A percentile compares a stretch with the other conserved stretches of the same genome.
Conservation (phyloP, 1,284 basidiomycete species). For the Ganoderma sp. region DNA sequence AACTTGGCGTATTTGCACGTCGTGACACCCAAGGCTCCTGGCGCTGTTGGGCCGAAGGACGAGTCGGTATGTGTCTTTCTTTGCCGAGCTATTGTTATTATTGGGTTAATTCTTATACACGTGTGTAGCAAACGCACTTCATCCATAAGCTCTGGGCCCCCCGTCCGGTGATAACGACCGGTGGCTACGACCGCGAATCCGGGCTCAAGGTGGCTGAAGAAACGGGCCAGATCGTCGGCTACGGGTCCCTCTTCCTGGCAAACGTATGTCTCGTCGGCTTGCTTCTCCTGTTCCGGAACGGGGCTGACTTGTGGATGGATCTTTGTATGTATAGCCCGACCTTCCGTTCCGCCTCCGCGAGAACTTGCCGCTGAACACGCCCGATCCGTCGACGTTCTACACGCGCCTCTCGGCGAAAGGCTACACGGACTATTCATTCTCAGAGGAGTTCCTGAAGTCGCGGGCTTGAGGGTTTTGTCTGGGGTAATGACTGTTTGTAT, state of each 20-base stretch:
- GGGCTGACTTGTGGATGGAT: background rate
- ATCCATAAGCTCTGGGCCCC: conserved; percentile 40
- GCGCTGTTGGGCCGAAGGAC: conserved; percentile 23
- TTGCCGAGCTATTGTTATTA: background rate
- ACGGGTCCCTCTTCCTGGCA: conserved; percentile 54
- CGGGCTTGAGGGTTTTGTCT: background rate
- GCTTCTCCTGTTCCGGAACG: background rate
- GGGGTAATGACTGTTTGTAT: background rate
- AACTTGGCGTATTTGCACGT: conserved; percentile 64
- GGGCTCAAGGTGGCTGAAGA: conserved; percentile 39
- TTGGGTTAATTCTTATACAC: background rate
- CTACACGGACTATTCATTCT: conserved; percentile 33
- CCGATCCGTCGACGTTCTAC: conserved; percentile 29
- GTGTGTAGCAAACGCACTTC: conserved; percentile 26
- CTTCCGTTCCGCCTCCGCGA: conserved; percentile 27
- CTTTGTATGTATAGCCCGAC: conserved; percentile 23
- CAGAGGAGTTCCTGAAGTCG: conserved; percentile 29
- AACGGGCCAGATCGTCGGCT: conserved; percentile 47
- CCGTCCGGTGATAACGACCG: conserved; percentile 42
- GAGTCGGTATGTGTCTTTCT: conserved; percentile 5
- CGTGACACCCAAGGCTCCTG: conserved; percentile 44
- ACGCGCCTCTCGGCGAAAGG: conserved; percentile 36
- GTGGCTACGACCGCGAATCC: conserved; percentile 32
- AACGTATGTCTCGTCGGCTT: conserved; percentile 38
- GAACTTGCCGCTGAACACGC: conserved; percentile 24